Evolutionary conservation across 371 early-diverging fungal genomes (phyloP), one percentile per base, ranked within the genome.

Genomic region (Rhizopus sp.): DNA sequence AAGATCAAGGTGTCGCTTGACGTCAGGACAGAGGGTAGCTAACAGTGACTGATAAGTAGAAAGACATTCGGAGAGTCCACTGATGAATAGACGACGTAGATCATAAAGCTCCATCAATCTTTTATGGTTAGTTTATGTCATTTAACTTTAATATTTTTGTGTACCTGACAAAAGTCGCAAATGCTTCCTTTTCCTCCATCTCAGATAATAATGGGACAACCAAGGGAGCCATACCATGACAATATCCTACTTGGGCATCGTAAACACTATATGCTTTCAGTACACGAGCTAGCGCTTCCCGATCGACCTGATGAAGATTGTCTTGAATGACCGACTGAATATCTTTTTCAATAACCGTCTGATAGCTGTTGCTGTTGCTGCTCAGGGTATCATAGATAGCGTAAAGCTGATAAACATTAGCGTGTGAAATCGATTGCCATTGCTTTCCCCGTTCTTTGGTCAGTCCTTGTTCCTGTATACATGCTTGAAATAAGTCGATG

Each of bases 151-250:
- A n/a, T 50, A 5, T 32, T 7, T 16, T 32, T 29, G 35, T 52
- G 57, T 57, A 77, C 73, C 77, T 73, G 54, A 70, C 93, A 65
- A 95, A 84, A 12, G 90, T 82, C 66, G 90, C 86, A 70, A 96
- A 97, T 0, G 94, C 92, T 75, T 94, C 88, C 57, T 89, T 91
- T 63, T 95, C 96, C 37, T 88, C 84, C 92, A 93, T 93, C 77
- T 82, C 87, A 68, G 90, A 76, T 50, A 96, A 70, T 54, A 96
- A 55, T 7, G 95, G 90, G 3, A 89, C 91, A 4, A 87, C 93
- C 44, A 96, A 70, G 64, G 90, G 90, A 7, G 92, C 85, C 39
- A 96, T 81, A 9, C 94, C 94, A 76, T 95, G 95, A 68, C 93
- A 94, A 69, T 98, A 93, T 9, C 96, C 97, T 30, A 96, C 88